Evolutionary conservation across 306 rosid species (phyloP), one percentile per base, ranked within the genome.

Genomic region (Vigna mungo): DNA sequence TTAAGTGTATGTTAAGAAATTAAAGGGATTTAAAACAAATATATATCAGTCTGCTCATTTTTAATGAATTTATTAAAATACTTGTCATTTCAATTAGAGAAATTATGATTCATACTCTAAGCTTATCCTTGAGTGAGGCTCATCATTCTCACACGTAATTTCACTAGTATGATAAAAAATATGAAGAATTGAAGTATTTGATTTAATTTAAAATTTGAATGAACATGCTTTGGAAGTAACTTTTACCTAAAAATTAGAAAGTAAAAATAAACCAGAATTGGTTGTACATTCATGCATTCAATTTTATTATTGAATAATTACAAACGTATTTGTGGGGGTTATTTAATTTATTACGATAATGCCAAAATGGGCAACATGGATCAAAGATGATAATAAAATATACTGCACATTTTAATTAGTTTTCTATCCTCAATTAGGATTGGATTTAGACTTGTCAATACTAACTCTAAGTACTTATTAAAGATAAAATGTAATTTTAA

Each of bases 361-460:
- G 55, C 14, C 54, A 67, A 44, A 67, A 12, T 67, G 44, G 43
- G 21, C 8, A 68, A 44, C 52, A 43, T 21, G 1, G 2, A 12
- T 44, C 39, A n/a, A 30, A 48, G 74, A 69, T 20, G n/a, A n/a
- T n/a, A 59, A 60, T 30, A 60, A 6, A 60, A 30, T 30, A 60
- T 14, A 27, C 18, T 47, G 27, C 27, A 23, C 27, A 23, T 23
- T 23, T 23, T 4, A 32, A 32, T 32, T 5, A 32, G 36, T 32
- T 4, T 32, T 32, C 7, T 32, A 32, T 32, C 0, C 36, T 32
- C 36, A n/a, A n/a, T 32, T 32, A 0, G 36, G 36, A 32, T 32
- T 32, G 36, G 36, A 32, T 32, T 32, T 27, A 3, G 32, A 27
- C 32, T 27, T 27, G 32, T 27, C 27, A 23, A 23, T 23, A 23